Evolutionary conservation across 257 asterid species (phyloP), one percentile per base, ranked within the genome.

Genomic region (Jacaranda mimosifolia): DNA sequence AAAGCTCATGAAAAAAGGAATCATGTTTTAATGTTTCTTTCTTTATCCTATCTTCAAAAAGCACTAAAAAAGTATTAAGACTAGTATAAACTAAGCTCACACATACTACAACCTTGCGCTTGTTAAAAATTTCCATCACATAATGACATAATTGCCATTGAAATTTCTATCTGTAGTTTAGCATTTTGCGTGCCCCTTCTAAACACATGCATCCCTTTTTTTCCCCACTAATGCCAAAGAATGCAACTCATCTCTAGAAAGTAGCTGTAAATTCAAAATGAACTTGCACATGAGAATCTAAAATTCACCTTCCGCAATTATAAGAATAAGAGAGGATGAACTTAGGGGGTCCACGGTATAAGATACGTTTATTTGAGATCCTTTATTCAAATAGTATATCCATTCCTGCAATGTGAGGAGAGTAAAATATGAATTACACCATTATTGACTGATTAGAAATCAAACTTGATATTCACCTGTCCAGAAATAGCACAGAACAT

Each of bases 311-410:
- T 88, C 80, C 11, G 86, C 94, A 83, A 94, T 86, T 63, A 86
- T 86, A 40, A 94, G 89, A 84, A 88, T 80, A 65, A 92, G 59
- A 64, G 91, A 74, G 72, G 89, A 80, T 18, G 88, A 76, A 65
- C 86, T 78, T 51, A 38, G 73, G 45, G 94, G 82, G 36, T 66
- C 53, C 73, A 89, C 85, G 36, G 67, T 79, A 40, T 89, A 94
- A 12, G 94, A 86, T 72, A 92, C 73, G 76, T 84, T 77, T 75
- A 94, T 78, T 76, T 84, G 90, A 85, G 98, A 94, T 77, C 97
- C 97, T 79, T 77, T 76, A 79, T 94, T 94, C 79, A 92, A 87
- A 83, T 77, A 85, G 86, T 83, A 90, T 66, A 80, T 72, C 98
- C 98, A 92, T 46, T 92, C 96, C 97, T 94, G 88, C 79, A 79